Conservation (phyloP, 2,329 filamentous ascomycete genomes). For the Trichoderma lentiforme region DNA sequence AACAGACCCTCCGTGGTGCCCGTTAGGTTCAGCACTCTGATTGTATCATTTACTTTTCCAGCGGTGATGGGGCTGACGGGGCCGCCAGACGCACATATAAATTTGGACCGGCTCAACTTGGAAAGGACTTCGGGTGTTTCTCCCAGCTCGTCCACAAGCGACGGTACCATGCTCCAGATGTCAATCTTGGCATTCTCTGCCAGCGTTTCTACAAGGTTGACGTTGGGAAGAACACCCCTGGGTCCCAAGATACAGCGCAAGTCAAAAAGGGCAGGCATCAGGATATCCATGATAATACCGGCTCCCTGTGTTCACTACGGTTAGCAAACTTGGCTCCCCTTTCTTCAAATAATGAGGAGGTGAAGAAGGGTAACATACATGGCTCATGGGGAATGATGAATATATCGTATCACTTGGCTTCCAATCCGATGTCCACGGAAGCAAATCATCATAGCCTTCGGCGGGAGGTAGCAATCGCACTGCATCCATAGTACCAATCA, state of each 20-base stretch:
- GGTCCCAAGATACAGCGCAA: conserved; percentile 38
- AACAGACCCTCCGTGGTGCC: conserved; percentile 36
- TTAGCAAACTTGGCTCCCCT: background rate
- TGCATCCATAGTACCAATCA: conserved; percentile 36
- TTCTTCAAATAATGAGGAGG: too few species aligned
- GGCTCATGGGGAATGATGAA: conserved; percentile 37
- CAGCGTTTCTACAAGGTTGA: conserved; percentile 34
- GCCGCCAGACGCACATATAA: conserved; percentile 35
- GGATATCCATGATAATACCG: conserved; percentile 41
- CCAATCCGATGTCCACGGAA: conserved; percentile 31
- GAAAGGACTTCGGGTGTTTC: conserved; percentile 30
- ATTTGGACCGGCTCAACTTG: conserved; percentile 33
- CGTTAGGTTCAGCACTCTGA: conserved; percentile 31
- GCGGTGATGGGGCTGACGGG: background rate
- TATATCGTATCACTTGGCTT: conserved; percentile 31
- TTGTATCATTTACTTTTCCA: background rate
- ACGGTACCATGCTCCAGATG: conserved; percentile 39
- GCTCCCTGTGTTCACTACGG: conserved; percentile 30
- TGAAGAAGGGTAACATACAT: conserved; percentile 23
- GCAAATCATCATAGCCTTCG: conserved; percentile 29
- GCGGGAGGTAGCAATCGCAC: conserved; percentile 32
- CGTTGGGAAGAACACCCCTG: conserved; percentile 33
- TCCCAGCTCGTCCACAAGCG: conserved; percentile 34
- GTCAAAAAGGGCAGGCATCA: conserved; percentile 36
- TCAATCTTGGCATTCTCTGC: conserved; percentile 34